Conservation (phyloP, 257 asterid genomes). For the Mentha longifolia region DNA sequence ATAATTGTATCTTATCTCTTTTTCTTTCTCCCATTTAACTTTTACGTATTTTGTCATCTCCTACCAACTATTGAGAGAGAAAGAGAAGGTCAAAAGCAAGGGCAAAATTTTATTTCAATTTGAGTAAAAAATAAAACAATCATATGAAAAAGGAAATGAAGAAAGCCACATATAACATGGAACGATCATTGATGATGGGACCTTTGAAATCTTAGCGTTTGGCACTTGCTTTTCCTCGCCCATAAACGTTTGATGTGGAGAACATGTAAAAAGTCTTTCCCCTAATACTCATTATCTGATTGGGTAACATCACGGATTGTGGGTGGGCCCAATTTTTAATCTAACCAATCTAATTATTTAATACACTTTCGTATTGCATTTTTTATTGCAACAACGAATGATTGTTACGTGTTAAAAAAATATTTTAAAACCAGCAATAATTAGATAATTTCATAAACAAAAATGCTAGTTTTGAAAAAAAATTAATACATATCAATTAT, state of each 20-base stretch:
- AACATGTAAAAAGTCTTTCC: not conserved
- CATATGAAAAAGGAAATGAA: conserved; percentile 14
- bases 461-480: no score
- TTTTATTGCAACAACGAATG: no score
- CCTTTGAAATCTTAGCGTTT: conserved; percentile 24
- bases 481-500: no score
- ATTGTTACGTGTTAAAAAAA: no score
- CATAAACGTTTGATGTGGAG: not conserved
- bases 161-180: conserved; percentile 30
- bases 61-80: not conserved
- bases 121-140: not conserved
- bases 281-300: not conserved
- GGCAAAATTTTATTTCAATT: not conserved
- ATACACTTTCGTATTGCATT: no score
- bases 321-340: no score
- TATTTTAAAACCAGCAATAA: no score
- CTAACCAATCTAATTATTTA: no score
- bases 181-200: conserved; percentile 15
- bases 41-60: not conserved
- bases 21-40: no score
- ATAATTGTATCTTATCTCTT: no score
- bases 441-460: no score
- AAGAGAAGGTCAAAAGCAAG: no score
- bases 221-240: conserved; percentile 13
- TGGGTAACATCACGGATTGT: not conserved